Conservation (phyloP, 2,329 filamentous ascomycete genomes). For the Cladophialophora bantiana region DNA sequence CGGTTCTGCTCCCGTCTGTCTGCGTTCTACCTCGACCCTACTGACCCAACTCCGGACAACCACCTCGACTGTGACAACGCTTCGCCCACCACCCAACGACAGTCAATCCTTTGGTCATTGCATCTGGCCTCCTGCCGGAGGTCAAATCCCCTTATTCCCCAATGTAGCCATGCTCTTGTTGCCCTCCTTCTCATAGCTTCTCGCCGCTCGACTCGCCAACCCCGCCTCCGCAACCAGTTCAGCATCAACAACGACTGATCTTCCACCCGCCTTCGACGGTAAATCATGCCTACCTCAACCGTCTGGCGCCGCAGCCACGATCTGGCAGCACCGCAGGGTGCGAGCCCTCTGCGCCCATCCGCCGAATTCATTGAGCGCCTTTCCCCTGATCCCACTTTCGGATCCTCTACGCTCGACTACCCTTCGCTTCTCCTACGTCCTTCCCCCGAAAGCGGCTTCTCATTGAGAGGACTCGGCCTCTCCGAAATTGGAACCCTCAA, state of each 20-base stretch:
- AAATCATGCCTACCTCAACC: conserved; percentile 39
- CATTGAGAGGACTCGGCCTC: conserved; percentile 35
- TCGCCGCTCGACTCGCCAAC: conserved; percentile 21
- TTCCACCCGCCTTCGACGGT: conserved; percentile 17
- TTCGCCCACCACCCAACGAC: conserved; percentile 15
- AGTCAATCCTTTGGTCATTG: conserved; percentile 18
- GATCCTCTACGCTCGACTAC: conserved; percentile 18
- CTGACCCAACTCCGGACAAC: conserved; percentile 26
- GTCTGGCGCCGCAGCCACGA: conserved; percentile 36
- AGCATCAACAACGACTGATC: conserved; percentile 7
- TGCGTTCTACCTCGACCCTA: conserved; percentile 16
- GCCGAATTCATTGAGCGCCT: conserved; percentile 37
- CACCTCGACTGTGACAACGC: conserved; percentile 21
- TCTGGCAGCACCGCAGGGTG: conserved; percentile 22
- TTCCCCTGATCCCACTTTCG: conserved; percentile 36
- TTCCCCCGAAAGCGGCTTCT: conserved; percentile 23
- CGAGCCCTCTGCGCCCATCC: conserved; percentile 34
- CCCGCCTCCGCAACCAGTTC: conserved; percentile 35
- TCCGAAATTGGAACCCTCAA: conserved; percentile 26
- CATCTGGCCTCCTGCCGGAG: conserved; percentile 31
- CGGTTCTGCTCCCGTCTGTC: conserved; percentile 19
- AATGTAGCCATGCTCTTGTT: conserved; percentile 34
- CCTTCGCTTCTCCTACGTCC: conserved; percentile 11
- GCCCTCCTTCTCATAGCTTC: conserved; percentile 17
- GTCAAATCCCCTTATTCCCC: conserved; percentile 21